Base-by-base conservation (phyloP, 306 rosid species). In the Prunus davidiana region DNA sequence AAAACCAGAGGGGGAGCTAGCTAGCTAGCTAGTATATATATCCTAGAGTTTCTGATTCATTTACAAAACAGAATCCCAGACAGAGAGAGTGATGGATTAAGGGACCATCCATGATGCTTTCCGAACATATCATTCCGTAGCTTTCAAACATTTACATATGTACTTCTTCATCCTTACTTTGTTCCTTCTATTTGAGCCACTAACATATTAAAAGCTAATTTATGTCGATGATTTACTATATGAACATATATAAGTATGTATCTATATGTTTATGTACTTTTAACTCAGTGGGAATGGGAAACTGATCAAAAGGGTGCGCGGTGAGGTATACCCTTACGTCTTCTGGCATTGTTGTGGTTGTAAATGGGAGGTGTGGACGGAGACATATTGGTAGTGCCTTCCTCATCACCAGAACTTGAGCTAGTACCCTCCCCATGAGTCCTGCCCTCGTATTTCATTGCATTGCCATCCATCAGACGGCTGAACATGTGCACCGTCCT, bases 291-390 rank as follows among this genome's bases (percentile, higher is more conserved):
- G 69, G 60, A 73, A 51, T 9, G 57, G n/a, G 45, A 70, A 45
- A 47, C 20, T 55, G 20, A 65, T 79, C 67, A 82, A 75, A 85
- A 76, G 30, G 87, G 89, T 25, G 89, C 89, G 11, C 89, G 83
- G 32, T 80, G 87, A 70, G 89, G 89, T 28, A 80, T 77, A 65
- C 89, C 89, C 80, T 83, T 83, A 70, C 87, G 80, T 67, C 89
- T 82, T 56, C 83, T 73, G 61, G 87, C 85, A 80, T 83, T 86
- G 73, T 20, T 77, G 80, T 80, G 87, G 73, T 82, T 83, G 79
- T 71, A 80, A 38, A 80, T 76, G 15, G 85, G 85, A 8, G 89
- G 85, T 16, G 89, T 82, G 47, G 77, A 75, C 0, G 87, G 89
- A 65, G 85, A 80, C 49, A 83, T 78, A 52, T 46, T 79, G 46